Percentiles rank a stretch among this genome's conserved stretches.
Evolutionary conservation across 768 basidiomycete genomes (phyloP).

Genomic region (Lentinula lateritia): DNA sequence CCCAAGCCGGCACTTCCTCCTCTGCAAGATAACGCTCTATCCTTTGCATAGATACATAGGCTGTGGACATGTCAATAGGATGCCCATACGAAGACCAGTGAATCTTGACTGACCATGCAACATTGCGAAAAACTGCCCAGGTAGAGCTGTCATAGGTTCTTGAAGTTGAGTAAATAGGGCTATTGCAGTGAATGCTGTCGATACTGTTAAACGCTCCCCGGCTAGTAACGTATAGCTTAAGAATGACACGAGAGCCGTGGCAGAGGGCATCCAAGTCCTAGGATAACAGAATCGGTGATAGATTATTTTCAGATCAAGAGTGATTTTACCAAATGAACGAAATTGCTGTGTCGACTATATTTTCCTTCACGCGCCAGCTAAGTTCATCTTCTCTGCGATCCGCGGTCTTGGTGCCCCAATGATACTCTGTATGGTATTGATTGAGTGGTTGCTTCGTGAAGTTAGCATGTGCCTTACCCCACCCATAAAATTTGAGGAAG

Average conservation of each 20-base stretch:
- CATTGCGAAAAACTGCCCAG: conserved; percentile 59
- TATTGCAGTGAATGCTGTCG: conserved; percentile 77
- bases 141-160: conserved; percentile 59
- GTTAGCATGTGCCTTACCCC: conserved; percentile 41
- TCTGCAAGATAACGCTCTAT: conserved; percentile 71
- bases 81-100: background rate
- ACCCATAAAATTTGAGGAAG: conserved; percentile 72
- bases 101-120: conserved; percentile 40
- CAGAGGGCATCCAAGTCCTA: conserved; percentile 72
- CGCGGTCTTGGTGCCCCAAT: conserved; percentile 52
- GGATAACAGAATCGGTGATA: background rate
- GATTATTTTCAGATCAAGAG: background rate
- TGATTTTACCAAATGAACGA: conserved; percentile 60
- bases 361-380: conserved; percentile 60
- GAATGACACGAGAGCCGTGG: conserved; percentile 58
- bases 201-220: conserved; percentile 61
- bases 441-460: background rate
- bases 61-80: conserved; percentile 22
- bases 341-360: conserved; percentile 52
- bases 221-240: conserved; percentile 65
- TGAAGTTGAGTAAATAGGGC: conserved; percentile 72
- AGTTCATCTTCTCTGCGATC: conserved; percentile 59
- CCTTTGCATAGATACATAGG: conserved; percentile 77
- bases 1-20: conserved; percentile 76
- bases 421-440: conserved; percentile 35